A percentile compares a stretch with the other conserved stretches of the same genome.
phyloP scores from a whole-genome alignment of 1,284 basidiomycete genomes.

The Schizophyllum commune region DNA sequence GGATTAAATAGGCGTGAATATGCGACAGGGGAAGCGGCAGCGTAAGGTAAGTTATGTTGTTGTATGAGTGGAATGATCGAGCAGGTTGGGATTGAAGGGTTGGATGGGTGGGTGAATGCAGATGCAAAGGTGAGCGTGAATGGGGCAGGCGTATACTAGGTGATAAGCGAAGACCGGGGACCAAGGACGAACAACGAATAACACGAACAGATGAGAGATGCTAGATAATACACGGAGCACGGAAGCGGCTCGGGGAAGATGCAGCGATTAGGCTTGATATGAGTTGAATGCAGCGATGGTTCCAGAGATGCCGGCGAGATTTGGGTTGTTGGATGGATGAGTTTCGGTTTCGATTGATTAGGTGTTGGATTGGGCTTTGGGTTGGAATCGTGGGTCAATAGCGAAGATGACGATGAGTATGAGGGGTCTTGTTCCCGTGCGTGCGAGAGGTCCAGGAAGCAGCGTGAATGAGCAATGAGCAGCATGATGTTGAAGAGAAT shows the following conservation, averaged over 20 bases:
- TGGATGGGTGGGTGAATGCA: not conserved
- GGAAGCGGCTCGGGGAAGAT: not conserved
- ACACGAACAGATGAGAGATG: not conserved
- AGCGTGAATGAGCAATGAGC: not conserved
- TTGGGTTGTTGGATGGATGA: not conserved
- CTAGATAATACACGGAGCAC: not conserved
- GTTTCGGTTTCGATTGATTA: not conserved
- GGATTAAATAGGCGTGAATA: too few relatives aligned
- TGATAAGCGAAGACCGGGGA: too few relatives aligned
- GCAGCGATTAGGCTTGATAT: not conserved
- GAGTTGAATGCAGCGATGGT: not conserved
- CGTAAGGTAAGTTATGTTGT: too few relatives aligned
- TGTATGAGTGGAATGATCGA: too few relatives aligned
- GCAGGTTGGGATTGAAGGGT: not conserved
- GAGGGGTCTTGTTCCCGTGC: not conserved
- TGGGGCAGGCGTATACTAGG: too few relatives aligned
- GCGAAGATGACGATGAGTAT: not conserved
- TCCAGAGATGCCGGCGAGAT: not conserved
- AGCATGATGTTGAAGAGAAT: not conserved
- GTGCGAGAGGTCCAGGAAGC: not conserved
- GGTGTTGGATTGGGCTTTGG: not conserved
- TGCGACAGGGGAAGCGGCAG: too few relatives aligned
- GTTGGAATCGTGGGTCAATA: not conserved
- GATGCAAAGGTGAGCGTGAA: not conserved
- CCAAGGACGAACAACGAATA: not conserved